Conservation (phyloP, 352 stramenopile species). For the Phytophthora idaei region DNA sequence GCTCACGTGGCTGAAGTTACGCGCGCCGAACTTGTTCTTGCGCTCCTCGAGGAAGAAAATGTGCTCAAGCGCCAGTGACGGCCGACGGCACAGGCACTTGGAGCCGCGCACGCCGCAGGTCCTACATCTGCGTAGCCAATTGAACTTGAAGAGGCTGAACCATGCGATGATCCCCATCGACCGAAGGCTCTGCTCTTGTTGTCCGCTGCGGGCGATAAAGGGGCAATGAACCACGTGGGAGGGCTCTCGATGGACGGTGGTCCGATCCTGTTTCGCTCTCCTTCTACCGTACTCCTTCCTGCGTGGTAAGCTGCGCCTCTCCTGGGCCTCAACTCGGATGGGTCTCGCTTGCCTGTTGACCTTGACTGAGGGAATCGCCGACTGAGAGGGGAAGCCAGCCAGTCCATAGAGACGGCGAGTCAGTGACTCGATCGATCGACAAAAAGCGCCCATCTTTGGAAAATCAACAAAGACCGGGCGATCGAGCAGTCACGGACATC, state of each 20-base stretch:
- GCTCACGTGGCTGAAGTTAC: constrained; percentile 84
- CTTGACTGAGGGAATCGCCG: constrained; percentile 18
- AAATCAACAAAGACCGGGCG: constrained; percentile 6
- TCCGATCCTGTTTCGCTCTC: constrained; percentile 12
- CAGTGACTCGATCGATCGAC: constrained; percentile 23
- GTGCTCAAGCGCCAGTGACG: constrained; percentile 74
- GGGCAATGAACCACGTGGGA: constrained; percentile 19
- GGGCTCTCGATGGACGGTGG: neutral
- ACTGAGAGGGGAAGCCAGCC: constrained; percentile 27
- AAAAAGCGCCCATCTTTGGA: constrained; percentile 11
- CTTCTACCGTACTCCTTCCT: constrained; percentile 1
- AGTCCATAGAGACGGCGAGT: constrained; percentile 26
- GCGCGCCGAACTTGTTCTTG: constrained; percentile 79
- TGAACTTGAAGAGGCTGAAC: constrained; percentile 70
- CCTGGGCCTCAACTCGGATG: constrained; percentile 23
- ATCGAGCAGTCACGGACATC: constrained; percentile 9
- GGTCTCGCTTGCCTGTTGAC: neutral
- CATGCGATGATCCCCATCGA: constrained; percentile 65
- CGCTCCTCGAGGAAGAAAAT: constrained; percentile 85
- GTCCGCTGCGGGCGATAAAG: constrained; percentile 12
- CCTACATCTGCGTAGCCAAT: constrained; percentile 73
- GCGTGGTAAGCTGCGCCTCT: constrained; percentile 22
- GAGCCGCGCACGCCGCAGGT: constrained; percentile 59
- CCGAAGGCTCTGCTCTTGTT: neutral
- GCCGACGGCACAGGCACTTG: constrained; percentile 75